Percentiles rank a stretch among this genome's conserved stretches.
These are phyloP conservation scores for Suhomyces vadensis DNA, from an alignment of 805 yeast genomes.

Conservation along the genomic window DNA sequence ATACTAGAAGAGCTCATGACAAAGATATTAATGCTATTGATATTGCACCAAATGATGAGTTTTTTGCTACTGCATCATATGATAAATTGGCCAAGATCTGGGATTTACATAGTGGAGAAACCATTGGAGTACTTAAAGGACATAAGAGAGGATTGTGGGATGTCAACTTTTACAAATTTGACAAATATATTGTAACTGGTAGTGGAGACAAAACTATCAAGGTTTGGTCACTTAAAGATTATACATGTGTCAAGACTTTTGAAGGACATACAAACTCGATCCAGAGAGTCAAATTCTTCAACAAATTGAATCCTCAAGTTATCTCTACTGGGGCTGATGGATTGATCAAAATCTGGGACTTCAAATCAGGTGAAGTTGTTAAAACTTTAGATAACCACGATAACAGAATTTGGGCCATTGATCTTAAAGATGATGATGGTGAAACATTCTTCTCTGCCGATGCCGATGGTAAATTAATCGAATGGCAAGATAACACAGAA, in stretches of 20 bases:
- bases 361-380: slow-evolving; percentile 67
- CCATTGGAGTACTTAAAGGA: slow-evolving; percentile 78
- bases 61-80: slow-evolving; percentile 90
- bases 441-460: slow-evolving; percentile 79
- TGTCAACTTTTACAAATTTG: slow-evolving; percentile 76
- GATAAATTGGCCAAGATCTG: slow-evolving; percentile 91
- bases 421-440: slow-evolving; percentile 66
- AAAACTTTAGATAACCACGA: slow-evolving; percentile 88
- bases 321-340: slow-evolving; percentile 93
- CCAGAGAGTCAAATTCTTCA: slow-evolving; percentile 73
- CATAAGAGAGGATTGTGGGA: slow-evolving; percentile 97
- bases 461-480: slow-evolving; percentile 88
- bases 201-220: slow-evolving; percentile 91
- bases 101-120: slow-evolving; percentile 85
- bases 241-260: slow-evolving; percentile 73
- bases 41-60: slow-evolving; percentile 85
- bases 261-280: slow-evolving; percentile 96
- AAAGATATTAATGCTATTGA: slow-evolving; percentile 92
- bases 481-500: slow-evolving; percentile 88
- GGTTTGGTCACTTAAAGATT: slow-evolving; percentile 84
- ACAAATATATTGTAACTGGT: slow-evolving; percentile 75
- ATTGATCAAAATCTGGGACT: slow-evolving; percentile 87
- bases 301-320: slow-evolving; percentile 61
- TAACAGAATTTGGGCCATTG: slow-evolving; percentile 92
- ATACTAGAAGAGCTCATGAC: slow-evolving; percentile 94